phyloP scores from a whole-genome alignment of 345 rosid species.

The Brassica nigra region DNA sequence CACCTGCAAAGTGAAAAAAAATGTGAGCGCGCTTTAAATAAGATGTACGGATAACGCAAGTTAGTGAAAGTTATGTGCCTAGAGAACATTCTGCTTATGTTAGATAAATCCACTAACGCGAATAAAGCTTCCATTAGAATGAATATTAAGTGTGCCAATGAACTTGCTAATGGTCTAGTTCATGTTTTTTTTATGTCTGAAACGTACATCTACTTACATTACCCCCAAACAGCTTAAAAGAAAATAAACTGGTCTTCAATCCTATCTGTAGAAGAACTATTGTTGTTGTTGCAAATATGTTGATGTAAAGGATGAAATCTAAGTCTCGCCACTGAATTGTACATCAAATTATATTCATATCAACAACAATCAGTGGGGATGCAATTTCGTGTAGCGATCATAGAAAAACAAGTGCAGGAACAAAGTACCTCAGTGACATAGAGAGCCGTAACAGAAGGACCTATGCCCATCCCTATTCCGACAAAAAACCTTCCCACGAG shows the following conservation, averaged over 20 bases:
- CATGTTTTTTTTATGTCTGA: background rate
- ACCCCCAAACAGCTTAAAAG: background rate
- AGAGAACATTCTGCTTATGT: conserved; percentile 15
- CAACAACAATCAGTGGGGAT: conserved; percentile 10
- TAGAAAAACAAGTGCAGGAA: conserved; percentile 17
- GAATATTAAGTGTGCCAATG: background rate
- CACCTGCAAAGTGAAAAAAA: conserved; percentile 51
- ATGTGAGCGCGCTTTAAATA: conserved; percentile 1
- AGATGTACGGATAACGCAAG: background rate
- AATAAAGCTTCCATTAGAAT: background rate
- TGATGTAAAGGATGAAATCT: background rate
- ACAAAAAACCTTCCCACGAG: conserved; percentile 87
- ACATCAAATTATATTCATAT: conserved; percentile 11
- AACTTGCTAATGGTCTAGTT: conserved; percentile 3
- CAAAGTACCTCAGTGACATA: conserved; percentile 87
- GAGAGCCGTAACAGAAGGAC: conserved; percentile 89
- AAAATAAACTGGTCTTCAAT: background rate
- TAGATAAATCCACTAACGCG: conserved; percentile 6
- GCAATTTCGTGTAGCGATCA: conserved; percentile 3
- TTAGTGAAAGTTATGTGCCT: conserved; percentile 5
- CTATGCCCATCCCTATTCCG: conserved; percentile 94
- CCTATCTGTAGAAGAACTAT: background rate
- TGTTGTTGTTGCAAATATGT: background rate
- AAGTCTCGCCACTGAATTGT: background rate
- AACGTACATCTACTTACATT: conserved; percentile 1